Conservation (phyloP, 495 filamentous ascomycete species). For the Friedmanniomyces endolithicus region DNA sequence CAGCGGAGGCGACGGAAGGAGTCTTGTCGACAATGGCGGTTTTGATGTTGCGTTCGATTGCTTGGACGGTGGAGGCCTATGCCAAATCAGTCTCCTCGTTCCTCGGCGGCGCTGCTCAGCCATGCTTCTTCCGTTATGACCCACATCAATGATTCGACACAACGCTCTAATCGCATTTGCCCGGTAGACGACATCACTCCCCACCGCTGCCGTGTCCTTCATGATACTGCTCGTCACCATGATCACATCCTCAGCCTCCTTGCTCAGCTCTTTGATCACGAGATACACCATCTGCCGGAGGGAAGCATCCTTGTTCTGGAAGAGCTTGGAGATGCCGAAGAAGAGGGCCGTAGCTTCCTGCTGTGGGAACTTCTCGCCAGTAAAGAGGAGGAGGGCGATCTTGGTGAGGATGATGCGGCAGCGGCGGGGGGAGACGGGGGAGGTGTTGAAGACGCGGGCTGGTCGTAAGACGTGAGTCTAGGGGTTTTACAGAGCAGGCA, state of each 20-base stretch:
- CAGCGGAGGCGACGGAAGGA: slow-evolving; percentile 92
- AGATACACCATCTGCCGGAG: slow-evolving; percentile 99
- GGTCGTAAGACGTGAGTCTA: slow-evolving; percentile 15
- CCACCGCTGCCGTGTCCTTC: slow-evolving; percentile 88
- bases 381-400: slow-evolving; percentile 92
- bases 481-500: neutral
- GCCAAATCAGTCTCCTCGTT: no score
- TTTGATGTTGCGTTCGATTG: slow-evolving; percentile 96
- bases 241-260: slow-evolving; percentile 96
- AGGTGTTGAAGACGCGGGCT: slow-evolving; percentile 97
- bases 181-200: slow-evolving; percentile 87
- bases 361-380: slow-evolving; percentile 89
- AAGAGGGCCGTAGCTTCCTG: slow-evolving; percentile 97
- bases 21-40: slow-evolving; percentile 99
- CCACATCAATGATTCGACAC: slow-evolving; percentile 93
- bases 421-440: slow-evolving; percentile 60
- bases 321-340: slow-evolving; percentile 98
- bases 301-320: slow-evolving; percentile 97
- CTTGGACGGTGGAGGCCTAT: slow-evolving; percentile 90
- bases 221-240: slow-evolving; percentile 99
- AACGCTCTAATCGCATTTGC: slow-evolving; percentile 94
- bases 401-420: slow-evolving; percentile 94
- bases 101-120: no score
- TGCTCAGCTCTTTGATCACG: slow-evolving; percentile 89
- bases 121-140: slow-evolving; percentile 24